These are phyloP conservation scores for Brassica incana DNA, from an alignment of 345 rosid species.

Conservation along the genomic window DNA sequence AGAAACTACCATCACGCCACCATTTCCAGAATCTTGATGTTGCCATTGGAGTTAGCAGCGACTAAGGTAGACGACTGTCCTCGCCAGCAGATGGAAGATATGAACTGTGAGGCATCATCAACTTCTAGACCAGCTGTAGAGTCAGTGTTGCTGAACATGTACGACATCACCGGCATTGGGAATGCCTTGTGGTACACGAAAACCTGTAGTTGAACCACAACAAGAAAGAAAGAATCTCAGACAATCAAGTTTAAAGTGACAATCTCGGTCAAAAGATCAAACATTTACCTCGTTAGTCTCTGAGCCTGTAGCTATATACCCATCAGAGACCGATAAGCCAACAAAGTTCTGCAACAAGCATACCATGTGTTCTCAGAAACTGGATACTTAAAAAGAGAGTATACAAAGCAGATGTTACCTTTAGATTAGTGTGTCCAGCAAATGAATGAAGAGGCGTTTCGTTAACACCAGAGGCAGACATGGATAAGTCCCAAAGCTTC, in stretches of 20 bases:
- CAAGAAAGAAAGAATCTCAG: slow-evolving; percentile 5
- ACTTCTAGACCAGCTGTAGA: slow-evolving; percentile 58
- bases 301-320: slow-evolving; percentile 97
- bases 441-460: slow-evolving; percentile 83
- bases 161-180: slow-evolving; percentile 90
- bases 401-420: slow-evolving; percentile 48
- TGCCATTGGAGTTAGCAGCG: slow-evolving; percentile 89
- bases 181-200: slow-evolving; percentile 92
- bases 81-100: slow-evolving; percentile 90
- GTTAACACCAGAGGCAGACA: slow-evolving; percentile 62
- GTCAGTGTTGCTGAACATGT: slow-evolving; percentile 66
- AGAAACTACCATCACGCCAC: slow-evolving; percentile 33
- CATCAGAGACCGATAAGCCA: slow-evolving; percentile 90
- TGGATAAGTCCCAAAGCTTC: slow-evolving; percentile 96
- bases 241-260: neutral
- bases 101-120: slow-evolving; percentile 70
- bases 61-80: slow-evolving; percentile 72
- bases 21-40: slow-evolving; percentile 91
- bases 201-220: slow-evolving; percentile 51
- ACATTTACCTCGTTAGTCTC: slow-evolving; percentile 93
- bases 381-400: neutral
- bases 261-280: neutral
- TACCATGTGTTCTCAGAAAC: slow-evolving; percentile 13
- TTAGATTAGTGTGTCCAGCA: slow-evolving; percentile 80
- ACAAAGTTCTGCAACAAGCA: slow-evolving; percentile 77